These are phyloP conservation scores for Avena sativa DNA, from an alignment of 176 grass and related monocot species.

Conservation along the genomic window DNA sequence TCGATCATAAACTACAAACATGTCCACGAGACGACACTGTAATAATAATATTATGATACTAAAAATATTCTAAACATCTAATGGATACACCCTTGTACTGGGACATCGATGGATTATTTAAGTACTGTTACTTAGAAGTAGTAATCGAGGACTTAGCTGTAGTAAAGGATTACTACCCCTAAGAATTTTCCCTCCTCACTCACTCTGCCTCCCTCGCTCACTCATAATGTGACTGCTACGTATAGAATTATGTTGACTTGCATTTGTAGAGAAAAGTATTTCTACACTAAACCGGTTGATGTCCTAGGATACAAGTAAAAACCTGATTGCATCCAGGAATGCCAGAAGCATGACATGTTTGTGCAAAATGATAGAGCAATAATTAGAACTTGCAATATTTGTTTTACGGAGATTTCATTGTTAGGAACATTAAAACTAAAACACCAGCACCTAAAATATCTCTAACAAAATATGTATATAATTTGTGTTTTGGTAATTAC, in stretches of 20 bases:
- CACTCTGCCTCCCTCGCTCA: no score
- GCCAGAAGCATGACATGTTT: background rate
- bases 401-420: background rate
- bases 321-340: background rate
- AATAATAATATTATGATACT: slow-evolving; percentile 12
- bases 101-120: background rate
- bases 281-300: background rate
- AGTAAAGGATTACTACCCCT: no score
- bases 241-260: background rate
- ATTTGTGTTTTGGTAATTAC: background rate
- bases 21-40: background rate
- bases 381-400: background rate
- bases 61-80: background rate
- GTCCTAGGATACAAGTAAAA: background rate
- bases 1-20: background rate
- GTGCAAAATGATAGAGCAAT: background rate
- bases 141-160: background rate
- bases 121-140: background rate
- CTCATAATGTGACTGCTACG: background rate
- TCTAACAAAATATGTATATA: background rate
- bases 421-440: background rate
- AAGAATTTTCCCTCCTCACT: no score
- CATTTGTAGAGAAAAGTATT: background rate
- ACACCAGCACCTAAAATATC: background rate
- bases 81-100: background rate